A percentile compares a stretch with the other conserved stretches of the same genome.
Conservation (phyloP, 2,329 filamentous ascomycete genomes). For the Coniochaeta sp. region DNA sequence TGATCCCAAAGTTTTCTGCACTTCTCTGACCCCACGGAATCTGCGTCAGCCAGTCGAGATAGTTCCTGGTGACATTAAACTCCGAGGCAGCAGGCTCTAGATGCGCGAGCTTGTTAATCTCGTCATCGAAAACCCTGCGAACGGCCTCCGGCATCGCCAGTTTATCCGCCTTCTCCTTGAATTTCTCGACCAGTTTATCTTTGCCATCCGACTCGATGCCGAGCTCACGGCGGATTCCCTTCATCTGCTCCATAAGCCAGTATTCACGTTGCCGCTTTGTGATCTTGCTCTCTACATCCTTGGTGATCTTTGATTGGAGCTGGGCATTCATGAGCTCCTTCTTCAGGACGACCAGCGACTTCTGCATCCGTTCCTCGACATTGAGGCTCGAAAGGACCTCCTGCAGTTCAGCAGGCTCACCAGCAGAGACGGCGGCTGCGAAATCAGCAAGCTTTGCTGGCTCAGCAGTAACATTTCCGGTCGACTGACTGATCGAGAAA, state of each 20-base stretch:
- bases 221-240: conserved; percentile 90
- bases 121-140: conserved; percentile 96
- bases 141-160: conserved; percentile 96
- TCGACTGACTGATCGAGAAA: conserved; percentile 91
- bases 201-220: conserved; percentile 97
- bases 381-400: conserved; percentile 84
- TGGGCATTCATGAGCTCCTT: conserved; percentile 99
- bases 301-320: conserved; percentile 92
- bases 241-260: conserved; percentile 99
- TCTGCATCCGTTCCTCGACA: conserved; percentile 86
- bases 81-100: conserved; percentile 93
- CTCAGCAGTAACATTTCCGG: conserved; percentile 90
- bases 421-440: conserved; percentile 91
- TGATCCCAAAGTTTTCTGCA: conserved; percentile 92
- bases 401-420: conserved; percentile 86
- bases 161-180: conserved; percentile 90
- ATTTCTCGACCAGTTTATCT: conserved; percentile 95
- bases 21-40: conserved; percentile 96
- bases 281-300: conserved; percentile 96
- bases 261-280: conserved; percentile 96
- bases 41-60: conserved; percentile 96
- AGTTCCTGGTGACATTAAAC: conserved; percentile 97
- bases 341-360: conserved; percentile 86
- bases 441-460: conserved; percentile 95
- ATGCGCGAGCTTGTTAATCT: conserved; percentile 93